These are phyloP conservation scores for Dictyostelium discoideum DNA, from an alignment of 78 protist species.

Conservation along the genomic window DNA sequence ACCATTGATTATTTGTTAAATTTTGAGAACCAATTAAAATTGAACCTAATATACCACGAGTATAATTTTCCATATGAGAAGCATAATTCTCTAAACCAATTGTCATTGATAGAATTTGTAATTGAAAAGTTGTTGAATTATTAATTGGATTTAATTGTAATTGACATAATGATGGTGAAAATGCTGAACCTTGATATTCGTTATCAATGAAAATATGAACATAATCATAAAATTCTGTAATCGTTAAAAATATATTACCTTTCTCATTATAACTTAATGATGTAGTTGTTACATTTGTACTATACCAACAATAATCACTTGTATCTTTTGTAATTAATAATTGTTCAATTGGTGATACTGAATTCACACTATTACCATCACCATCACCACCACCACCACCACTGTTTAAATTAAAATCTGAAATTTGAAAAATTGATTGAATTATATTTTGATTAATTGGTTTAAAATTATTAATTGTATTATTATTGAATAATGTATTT, in stretches of 20 bases:
- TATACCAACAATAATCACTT: conserved; percentile 39
- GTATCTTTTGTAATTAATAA: conserved; percentile 6
- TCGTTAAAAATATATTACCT: not conserved
- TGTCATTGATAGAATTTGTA: not conserved
- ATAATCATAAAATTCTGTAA: not conserved
- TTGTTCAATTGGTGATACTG: conserved; percentile 31
- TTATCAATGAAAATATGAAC: conserved; percentile 19
- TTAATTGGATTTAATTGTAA: not conserved
- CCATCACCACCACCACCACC: not conserved
- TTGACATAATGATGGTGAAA: not conserved
- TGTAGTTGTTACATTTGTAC: not conserved
- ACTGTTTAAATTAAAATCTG: not conserved
- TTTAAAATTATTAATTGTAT: not conserved
- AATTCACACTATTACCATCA: not conserved
- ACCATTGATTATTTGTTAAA: conserved; percentile 45
- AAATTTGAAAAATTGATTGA: not conserved
- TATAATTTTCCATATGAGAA: conserved; percentile 26
- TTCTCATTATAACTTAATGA: too few relatives aligned
- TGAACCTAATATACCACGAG: conserved; percentile 10
- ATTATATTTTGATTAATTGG: not conserved
- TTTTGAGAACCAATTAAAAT: not conserved
- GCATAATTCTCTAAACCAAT: conserved; percentile 45
- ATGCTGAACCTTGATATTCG: not conserved
- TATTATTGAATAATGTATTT: not conserved
- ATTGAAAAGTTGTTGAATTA: not conserved